Base-by-base conservation (phyloP, 345 rosid species). In the Turnera subulata region DNA sequence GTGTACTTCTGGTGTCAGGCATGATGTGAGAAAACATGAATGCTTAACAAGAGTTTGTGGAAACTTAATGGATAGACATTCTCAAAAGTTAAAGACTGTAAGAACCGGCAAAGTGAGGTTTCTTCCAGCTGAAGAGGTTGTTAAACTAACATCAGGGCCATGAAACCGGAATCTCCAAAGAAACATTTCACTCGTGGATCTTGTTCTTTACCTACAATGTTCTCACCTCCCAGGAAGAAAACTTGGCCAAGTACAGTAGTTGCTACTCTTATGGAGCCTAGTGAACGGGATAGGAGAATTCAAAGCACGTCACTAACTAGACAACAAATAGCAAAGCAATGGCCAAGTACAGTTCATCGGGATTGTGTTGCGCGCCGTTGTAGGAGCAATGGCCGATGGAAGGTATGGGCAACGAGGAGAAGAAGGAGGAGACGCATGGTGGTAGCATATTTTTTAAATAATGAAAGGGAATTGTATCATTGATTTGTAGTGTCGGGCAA, bases 111-210 rank as follows among this genome's bases (percentile, higher is more conserved):
- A 65, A 69, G 78, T 76, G 51, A 84, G 71, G 71, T 69, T 58
- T 23, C 73, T 86, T 42, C 26, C 73, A 14, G 14, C 54, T 9
- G 75, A 74, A 22, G 88, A 84, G 76, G 90, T 22, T 26, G 59
- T 50, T 10, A 71, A 50, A 54, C 68, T 82, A 26, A 37, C 78
- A 38, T 68, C 54, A 19, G 66, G 73, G 38, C 62, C 46, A n/a
- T 16, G 17, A 70, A 54, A 52, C 18, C 2, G 17, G 53, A 5
- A 26, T 57, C 20, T 40, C 46, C 50, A 23, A 58, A 17, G 50
- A 23, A 21, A 49, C 46, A 2, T 54, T 32, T 35, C n/a, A 18
- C 20, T 21, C 24, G 46, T 21, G 37, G 56, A 54, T 59, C 57
- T 37, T 43, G 50, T 65, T 12, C 18, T 2, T 46, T 60, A 12